Base-by-base conservation (phyloP, 1,284 basidiomycete genomes). In the Cerioporus squamosus region DNA sequence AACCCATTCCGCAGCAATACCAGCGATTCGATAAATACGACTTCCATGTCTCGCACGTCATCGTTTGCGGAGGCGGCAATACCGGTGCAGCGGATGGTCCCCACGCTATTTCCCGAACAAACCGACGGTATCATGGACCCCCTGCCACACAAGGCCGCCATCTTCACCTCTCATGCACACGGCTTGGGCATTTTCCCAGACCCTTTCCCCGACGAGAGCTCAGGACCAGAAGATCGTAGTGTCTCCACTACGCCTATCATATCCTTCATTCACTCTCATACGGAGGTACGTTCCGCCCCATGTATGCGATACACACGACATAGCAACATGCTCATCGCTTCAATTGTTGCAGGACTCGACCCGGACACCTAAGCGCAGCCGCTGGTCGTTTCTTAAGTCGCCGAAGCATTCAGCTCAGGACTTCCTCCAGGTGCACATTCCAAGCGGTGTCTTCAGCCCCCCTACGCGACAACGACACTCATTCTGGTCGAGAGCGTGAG, bases 361-460 rank as follows among this genome's bases (percentile, higher is more conserved):
- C 0, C 17, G 2, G 42, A 26, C 24, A 18, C 26, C 24, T n/a
- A 44, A 38, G 5, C 24, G 29, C 18, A 23, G 55, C 23, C 52
- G 38, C 2, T 54, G 55, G 55, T 61, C 59, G 2, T 26, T 61
- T 22, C 31, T 54, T 14, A 57, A 24, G 36, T 57, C 55, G 5
- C 48, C 59, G 2, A 57, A 46, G 14, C 40, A 42, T 4, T 22
- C 40, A 18, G 40, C 51, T 9, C 45, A 44, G 15, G 58, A 66
- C 48, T 63, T 62, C 42, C 31, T 67, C 18, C 61, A 66, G 9
- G 65, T 66, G 33, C 55, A 64, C n/a, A 68, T 68, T 22, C 64
- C 67, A 4, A 53, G 50, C 2, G 55, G 62, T 1, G 26, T 57
- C 14, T 54, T 66, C 46, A 66, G 57, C 18, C 63, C 65, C 18